phyloP scores from a whole-genome alignment of 768 basidiomycete species.

The Zangia roseola region DNA sequence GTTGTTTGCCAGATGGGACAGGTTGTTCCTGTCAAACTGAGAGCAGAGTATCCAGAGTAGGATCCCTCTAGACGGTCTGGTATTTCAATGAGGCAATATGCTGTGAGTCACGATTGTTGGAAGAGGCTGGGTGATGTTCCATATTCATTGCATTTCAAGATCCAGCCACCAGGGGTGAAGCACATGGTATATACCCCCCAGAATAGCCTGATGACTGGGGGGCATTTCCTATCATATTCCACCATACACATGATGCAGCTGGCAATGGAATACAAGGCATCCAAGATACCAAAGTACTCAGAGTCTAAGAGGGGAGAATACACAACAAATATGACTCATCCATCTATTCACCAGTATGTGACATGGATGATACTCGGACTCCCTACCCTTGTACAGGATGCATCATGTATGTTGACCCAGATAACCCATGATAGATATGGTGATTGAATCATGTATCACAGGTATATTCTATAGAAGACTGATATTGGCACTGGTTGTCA shows the following conservation, averaged over 20 bases:
- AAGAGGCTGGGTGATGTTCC: too few relatives aligned
- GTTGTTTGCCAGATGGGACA: too few relatives aligned
- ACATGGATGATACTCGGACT: neutral
- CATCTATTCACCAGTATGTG: accelerated
- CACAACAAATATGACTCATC: neutral
- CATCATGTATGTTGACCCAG: neutral
- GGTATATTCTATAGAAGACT: neutral
- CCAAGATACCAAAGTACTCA: too few relatives aligned
- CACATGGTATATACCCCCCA: conserved; percentile 1
- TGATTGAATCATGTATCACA: neutral
- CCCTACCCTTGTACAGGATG: neutral
- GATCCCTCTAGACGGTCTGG: too few relatives aligned
- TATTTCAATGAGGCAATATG: too few relatives aligned
- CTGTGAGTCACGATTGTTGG: neutral
- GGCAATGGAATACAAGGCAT: accelerated
- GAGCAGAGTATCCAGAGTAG: too few relatives aligned
- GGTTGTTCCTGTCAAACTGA: too few relatives aligned
- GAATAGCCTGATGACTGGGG: neutral
- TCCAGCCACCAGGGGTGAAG: neutral
- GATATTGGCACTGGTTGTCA: neutral
- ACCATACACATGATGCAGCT: conserved; percentile 3
- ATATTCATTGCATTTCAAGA: too few relatives aligned
- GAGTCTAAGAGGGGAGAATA: too few relatives aligned
- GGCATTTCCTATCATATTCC: neutral
- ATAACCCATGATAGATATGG: too few relatives aligned